Base-by-base conservation (phyloP, 139 green algal species). In the Chlamydomonas sp. region DNA sequence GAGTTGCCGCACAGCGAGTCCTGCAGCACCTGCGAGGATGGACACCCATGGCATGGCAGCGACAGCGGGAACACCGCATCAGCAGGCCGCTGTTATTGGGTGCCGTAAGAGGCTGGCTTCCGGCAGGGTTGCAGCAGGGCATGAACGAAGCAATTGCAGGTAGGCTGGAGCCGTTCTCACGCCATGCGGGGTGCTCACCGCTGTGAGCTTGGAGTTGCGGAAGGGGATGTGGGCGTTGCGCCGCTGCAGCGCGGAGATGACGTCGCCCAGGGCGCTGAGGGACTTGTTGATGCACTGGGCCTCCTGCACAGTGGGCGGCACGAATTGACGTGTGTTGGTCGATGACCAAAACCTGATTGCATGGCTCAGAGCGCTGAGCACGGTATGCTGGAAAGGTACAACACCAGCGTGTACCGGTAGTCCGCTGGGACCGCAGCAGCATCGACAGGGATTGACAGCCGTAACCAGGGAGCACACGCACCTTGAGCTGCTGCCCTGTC, bases 121-220 rank as follows among this genome's bases (percentile, higher is more conserved):
- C 31, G 31, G 31, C 31, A 49, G 31, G 31, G 31, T 49, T 49
- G 31, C 31, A 49, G 31, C 31, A 49, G 31, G 31, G 31, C 31
- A 49, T 49, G 31, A 49, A 49, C 31, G 31, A 49, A 49, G 31
- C 31, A 49, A 49, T 49, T 49, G 31, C 31, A 49, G 31, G 31
- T 49, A 49, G 31, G 31, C 31, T 49, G 31, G 31, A 49, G 31
- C 31, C 31, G 31, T 49, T 49, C 31, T 49, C 31, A 49, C 31
- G 31, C 31, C 31, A 49, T 49, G 31, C 31, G 31, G 31, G 31
- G 31, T 49, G 66, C 69, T 2, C 31, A 96, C 91, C 77, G 90
- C 86, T 1, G 96, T 99, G 17, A 99, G 94, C 92, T 98, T 98
- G 86, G 83, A 94, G 93, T 99, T 98, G 85, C 96, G 92, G 93